These are phyloP conservation scores for Diaporthe ampelina DNA, from an alignment of 2,329 filamentous ascomycete genomes.

Conservation along the genomic window DNA sequence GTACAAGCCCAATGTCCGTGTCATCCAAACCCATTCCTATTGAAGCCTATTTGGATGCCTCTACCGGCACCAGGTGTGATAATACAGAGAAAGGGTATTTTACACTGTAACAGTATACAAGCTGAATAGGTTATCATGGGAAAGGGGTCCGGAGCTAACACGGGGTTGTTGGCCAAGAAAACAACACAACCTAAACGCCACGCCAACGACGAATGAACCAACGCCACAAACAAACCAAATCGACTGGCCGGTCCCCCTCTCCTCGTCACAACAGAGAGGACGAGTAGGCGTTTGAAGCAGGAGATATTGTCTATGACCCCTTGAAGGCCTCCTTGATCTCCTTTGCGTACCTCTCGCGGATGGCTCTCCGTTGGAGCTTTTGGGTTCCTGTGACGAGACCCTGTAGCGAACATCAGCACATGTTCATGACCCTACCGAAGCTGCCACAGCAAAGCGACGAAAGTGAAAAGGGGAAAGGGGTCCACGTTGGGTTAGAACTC, in stretches of 20 bases:
- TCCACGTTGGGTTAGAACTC: slow-evolving; percentile 58
- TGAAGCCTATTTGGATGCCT: not conserved
- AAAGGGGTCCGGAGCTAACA: not conserved
- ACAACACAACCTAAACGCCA: slow-evolving; percentile 9
- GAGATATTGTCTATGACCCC: not conserved
- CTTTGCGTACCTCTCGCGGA: slow-evolving; percentile 65
- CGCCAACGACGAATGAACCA: not conserved
- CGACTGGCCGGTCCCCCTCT: not conserved
- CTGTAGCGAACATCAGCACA: slow-evolving; percentile 52
- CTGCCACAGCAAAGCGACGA: not conserved
- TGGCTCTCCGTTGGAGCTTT: slow-evolving; percentile 69
- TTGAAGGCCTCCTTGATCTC: slow-evolving; percentile 63
- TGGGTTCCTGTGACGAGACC: slow-evolving; percentile 73
- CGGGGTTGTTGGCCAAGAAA: not conserved
- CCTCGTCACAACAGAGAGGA: not conserved
- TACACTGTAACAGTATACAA: not conserved
- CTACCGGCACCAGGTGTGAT: not conserved
- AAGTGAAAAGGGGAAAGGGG: not conserved
- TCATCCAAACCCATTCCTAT: not conserved
- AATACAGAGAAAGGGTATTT: not conserved
- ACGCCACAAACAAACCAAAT: not conserved
- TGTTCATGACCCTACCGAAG: slow-evolving; percentile 32
- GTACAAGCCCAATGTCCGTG: not conserved
- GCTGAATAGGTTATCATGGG: not conserved
- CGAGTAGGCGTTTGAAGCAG: not conserved